Percentiles rank a stretch among this genome's conserved stretches.
These are phyloP conservation scores for Gnomoniopsis sp. DNA, from an alignment of 2,329 filamentous ascomycete species.

Conservation along the genomic window DNA sequence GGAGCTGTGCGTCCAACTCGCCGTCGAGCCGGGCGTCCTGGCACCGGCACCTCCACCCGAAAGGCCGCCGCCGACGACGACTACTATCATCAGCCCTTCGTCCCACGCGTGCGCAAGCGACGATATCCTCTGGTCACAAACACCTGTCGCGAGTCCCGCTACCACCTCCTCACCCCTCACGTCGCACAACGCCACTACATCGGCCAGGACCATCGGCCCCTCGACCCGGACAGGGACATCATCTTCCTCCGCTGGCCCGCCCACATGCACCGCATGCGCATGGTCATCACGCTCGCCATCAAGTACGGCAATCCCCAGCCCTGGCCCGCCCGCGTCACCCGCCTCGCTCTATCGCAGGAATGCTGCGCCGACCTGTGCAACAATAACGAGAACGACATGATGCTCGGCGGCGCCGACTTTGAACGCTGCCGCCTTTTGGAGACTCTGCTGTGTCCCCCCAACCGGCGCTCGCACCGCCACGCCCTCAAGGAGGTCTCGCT, in stretches of 20 bases:
- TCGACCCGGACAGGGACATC: slow-evolving; percentile 22
- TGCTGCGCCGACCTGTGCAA: background rate
- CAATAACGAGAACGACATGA: background rate
- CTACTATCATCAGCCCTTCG: background rate
- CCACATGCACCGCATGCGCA: slow-evolving; percentile 33
- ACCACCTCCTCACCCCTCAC: background rate
- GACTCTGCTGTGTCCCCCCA: background rate
- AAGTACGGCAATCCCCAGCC: background rate
- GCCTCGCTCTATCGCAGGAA: background rate
- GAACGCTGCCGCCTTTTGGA: background rate
- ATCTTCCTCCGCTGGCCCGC: slow-evolving; percentile 36
- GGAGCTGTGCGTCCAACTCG: background rate
- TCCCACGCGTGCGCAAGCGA: background rate
- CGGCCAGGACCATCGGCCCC: background rate
- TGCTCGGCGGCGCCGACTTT: background rate
- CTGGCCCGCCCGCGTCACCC: background rate
- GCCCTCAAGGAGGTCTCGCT: background rate
- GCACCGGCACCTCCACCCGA: background rate
- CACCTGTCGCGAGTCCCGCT: background rate
- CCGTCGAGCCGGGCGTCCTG: background rate
- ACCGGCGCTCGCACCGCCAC: no score
- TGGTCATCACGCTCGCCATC: slow-evolving; percentile 30
- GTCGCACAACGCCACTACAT: background rate
- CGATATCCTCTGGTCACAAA: background rate
- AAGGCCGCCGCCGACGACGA: no score